Conservation (phyloP, 2,329 filamentous ascomycete species). For the Teratosphaeria viscida region DNA sequence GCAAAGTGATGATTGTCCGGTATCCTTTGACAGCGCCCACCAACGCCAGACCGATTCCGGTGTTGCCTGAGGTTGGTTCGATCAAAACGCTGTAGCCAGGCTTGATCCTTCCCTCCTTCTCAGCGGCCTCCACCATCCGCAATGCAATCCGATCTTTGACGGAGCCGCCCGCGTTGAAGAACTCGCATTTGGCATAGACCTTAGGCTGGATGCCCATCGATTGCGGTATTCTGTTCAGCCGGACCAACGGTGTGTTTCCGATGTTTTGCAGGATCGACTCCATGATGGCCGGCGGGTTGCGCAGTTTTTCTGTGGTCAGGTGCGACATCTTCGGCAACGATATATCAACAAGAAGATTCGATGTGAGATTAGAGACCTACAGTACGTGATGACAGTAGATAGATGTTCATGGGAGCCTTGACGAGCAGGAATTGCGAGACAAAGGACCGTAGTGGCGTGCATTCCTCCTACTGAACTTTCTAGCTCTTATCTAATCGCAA, state of each 20-base stretch:
- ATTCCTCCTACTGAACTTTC: not conserved
- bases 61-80: constrained; percentile 96
- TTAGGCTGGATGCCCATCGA: constrained; percentile 73
- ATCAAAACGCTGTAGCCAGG: constrained; percentile 86
- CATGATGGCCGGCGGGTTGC: constrained; percentile 46
- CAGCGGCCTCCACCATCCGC: constrained; percentile 94
- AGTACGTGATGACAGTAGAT: not conserved
- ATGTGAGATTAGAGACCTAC: not conserved
- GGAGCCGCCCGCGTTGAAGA: constrained; percentile 60
- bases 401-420: not conserved
- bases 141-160: constrained; percentile 89
- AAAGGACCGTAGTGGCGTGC: constrained; percentile 1
- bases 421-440: not conserved
- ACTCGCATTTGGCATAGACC: constrained; percentile 31
- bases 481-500: constrained; percentile 1
- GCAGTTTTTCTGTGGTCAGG: constrained; percentile 33
- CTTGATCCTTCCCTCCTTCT: constrained; percentile 85
- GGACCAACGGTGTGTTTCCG: constrained; percentile 90
- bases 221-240: constrained; percentile 84
- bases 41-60: constrained; percentile 89
- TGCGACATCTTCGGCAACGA: constrained; percentile 18
- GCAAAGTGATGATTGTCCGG: constrained; percentile 95
- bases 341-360: not conserved
- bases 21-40: constrained; percentile 95
- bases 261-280: constrained; percentile 75